Conservation (phyloP, 495 filamentous ascomycete species). For the Entonaema liquescens region DNA sequence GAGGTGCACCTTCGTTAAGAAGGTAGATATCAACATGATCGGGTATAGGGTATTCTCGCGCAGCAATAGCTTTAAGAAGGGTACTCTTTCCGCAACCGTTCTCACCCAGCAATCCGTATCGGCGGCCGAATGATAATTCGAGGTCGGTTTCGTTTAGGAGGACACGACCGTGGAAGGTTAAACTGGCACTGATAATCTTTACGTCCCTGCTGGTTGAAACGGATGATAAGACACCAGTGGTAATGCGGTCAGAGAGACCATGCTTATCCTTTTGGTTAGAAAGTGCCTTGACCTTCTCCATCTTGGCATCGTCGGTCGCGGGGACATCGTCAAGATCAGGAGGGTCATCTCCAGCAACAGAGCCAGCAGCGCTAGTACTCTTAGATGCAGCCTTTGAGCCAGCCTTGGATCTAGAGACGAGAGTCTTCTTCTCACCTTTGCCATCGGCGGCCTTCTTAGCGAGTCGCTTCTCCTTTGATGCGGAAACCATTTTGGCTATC, state of each 20-base stretch:
- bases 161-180: slow-evolving; percentile 98
- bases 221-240: slow-evolving; percentile 94
- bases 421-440: slow-evolving; percentile 75
- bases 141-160: slow-evolving; percentile 91
- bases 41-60: slow-evolving; percentile 93
- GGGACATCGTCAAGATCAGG: slow-evolving; percentile 68
- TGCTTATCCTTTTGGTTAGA: slow-evolving; percentile 91
- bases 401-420: slow-evolving; percentile 71
- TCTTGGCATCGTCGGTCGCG: slow-evolving; percentile 74
- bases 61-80: slow-evolving; percentile 90
- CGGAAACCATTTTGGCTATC: slow-evolving; percentile 76
- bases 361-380: slow-evolving; percentile 69
- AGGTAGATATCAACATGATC: slow-evolving; percentile 99
- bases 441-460: slow-evolving; percentile 89
- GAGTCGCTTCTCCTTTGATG: slow-evolving; percentile 96
- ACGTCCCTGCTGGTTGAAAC: slow-evolving; percentile 84
- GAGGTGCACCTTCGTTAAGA: slow-evolving; percentile 96
- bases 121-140: slow-evolving; percentile 90
- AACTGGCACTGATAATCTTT: slow-evolving; percentile 91
- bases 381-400: slow-evolving; percentile 71
- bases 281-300: slow-evolving; percentile 77
- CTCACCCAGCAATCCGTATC: slow-evolving; percentile 95
- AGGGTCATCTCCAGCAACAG: slow-evolving; percentile 74
- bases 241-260: slow-evolving; percentile 96
- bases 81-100: slow-evolving; percentile 99